phyloP scores from a whole-genome alignment of 2,329 filamentous ascomycete species.

The Diaporthe nobilis region DNA sequence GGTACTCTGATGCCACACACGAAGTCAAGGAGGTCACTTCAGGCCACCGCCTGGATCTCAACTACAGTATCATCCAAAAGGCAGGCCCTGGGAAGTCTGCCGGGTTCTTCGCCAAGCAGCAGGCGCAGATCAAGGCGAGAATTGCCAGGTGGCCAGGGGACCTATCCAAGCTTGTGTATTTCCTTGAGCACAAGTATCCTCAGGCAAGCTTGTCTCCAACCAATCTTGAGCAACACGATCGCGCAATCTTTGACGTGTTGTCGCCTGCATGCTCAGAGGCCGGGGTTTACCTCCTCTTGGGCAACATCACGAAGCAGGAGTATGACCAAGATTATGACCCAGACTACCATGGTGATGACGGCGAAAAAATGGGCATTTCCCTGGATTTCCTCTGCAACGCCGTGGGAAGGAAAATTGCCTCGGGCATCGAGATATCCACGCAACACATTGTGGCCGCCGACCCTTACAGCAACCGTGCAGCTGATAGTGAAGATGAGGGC shows the following conservation, averaged over 20 bases:
- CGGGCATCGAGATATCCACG: no score
- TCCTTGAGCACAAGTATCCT: slow-evolving; percentile 47
- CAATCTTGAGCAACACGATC: slow-evolving; percentile 46
- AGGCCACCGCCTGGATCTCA: slow-evolving; percentile 62
- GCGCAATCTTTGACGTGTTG: slow-evolving; percentile 42
- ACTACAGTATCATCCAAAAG: slow-evolving; percentile 61
- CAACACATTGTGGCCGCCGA: no score
- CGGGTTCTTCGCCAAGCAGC: slow-evolving; percentile 39
- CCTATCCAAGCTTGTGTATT: slow-evolving; percentile 35
- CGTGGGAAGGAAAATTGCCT: slow-evolving; percentile 32
- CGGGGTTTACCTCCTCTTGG: slow-evolving; percentile 44
- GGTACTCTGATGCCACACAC: slow-evolving; percentile 65
- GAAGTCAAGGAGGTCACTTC: slow-evolving; percentile 58
- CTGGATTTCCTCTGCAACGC: background rate
- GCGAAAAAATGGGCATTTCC: background rate
- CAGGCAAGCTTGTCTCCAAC: slow-evolving; percentile 41
- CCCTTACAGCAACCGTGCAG: background rate
- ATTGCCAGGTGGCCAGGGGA: slow-evolving; percentile 40
- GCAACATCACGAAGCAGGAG: slow-evolving; percentile 43
- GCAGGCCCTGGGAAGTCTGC: slow-evolving; percentile 38
- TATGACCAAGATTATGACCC: background rate
- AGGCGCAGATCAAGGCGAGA: slow-evolving; percentile 32
- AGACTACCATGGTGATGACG: slow-evolving; percentile 24
- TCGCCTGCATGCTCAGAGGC: slow-evolving; percentile 35
- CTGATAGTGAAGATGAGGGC: slow-evolving; percentile 37